Evolutionary conservation across 371 early-diverging fungal species (phyloP).

Genomic region (Syncephalastrum monosporum): DNA sequence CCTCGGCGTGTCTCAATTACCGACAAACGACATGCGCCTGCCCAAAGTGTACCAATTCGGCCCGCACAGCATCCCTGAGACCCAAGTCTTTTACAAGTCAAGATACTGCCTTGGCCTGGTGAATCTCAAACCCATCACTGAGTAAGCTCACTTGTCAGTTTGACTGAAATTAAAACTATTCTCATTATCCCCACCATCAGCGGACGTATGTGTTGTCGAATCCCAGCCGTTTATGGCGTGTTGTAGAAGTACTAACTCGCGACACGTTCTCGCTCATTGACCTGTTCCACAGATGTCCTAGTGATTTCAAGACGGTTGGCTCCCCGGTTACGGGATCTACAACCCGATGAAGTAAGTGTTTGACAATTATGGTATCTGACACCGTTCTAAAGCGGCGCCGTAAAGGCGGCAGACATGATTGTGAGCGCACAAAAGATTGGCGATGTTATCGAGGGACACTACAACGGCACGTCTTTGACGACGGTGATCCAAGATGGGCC

Average conservation of each 20-base stretch:
- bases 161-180: not conserved
- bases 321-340: constrained; percentile 71
- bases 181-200: not conserved
- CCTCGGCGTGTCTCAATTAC: too few species aligned
- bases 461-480: constrained; percentile 69
- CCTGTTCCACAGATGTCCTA: constrained; percentile 70
- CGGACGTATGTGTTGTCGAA: constrained; percentile 32
- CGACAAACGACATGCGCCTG: not conserved
- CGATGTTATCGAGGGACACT: constrained; percentile 73
- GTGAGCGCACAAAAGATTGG: constrained; percentile 75
- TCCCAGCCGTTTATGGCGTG: too few species aligned
- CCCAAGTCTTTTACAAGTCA: constrained; percentile 74
- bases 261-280: not conserved
- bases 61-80: constrained; percentile 58
- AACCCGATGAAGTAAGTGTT: constrained; percentile 66
- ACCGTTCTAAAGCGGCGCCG: too few species aligned
- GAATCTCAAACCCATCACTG: constrained; percentile 86
- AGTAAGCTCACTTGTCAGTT: constrained; percentile 35
- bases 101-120: constrained; percentile 75
- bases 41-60: constrained; percentile 53
- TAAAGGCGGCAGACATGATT: constrained; percentile 71
- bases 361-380: too few species aligned
- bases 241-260: too few species aligned
- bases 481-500: constrained; percentile 82
- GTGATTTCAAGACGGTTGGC: constrained; percentile 71